A percentile compares a stretch with the other conserved stretches of the same genome.
These are phyloP conservation scores for Glaciozyma martinii DNA, from an alignment of 768 basidiomycete species.

Conservation along the genomic window DNA sequence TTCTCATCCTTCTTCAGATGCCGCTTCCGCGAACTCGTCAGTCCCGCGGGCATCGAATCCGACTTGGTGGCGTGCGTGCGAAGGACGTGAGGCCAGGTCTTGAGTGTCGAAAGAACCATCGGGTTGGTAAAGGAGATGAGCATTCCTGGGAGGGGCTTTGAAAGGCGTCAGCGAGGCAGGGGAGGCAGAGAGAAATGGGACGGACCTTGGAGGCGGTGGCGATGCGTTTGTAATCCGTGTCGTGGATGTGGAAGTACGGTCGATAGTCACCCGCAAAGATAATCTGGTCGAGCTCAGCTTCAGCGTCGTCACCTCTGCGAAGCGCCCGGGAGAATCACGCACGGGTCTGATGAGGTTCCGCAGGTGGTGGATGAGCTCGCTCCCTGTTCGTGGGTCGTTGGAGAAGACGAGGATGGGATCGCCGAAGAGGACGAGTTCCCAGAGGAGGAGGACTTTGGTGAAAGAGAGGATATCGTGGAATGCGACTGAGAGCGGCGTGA, in stretches of 20 bases:
- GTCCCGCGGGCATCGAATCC: conserved; percentile 18
- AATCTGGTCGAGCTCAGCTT: conserved; percentile 46
- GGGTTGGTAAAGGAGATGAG: conserved; percentile 83
- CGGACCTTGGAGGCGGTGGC: conserved; percentile 47
- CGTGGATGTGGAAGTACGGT: conserved; percentile 95
- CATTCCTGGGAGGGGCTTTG: conserved; percentile 48
- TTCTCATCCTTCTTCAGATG: conserved; percentile 29
- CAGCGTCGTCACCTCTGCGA: neutral
- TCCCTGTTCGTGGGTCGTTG: conserved; percentile 68
- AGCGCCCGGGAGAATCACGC: conserved; percentile 29
- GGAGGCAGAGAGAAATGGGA: neutral
- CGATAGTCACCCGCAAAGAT: conserved; percentile 75
- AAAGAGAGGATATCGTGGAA: conserved; percentile 43
- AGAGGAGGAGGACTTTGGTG: conserved; percentile 48
- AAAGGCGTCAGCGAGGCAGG: neutral
- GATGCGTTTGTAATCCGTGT: conserved; percentile 49
- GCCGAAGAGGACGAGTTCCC: conserved; percentile 86
- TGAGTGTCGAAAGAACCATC: conserved; percentile 65
- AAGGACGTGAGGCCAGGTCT: conserved; percentile 73
- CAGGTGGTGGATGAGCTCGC: conserved; percentile 82
- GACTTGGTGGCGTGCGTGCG: conserved; percentile 42
- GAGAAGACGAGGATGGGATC: conserved; percentile 84
- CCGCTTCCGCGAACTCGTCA: conserved; percentile 29
- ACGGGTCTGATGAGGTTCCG: conserved; percentile 78
- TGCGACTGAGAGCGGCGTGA: conserved; percentile 51